These are phyloP conservation scores for Trebouxia sp. DNA, from an alignment of 139 green algal species.

Conservation along the genomic window DNA sequence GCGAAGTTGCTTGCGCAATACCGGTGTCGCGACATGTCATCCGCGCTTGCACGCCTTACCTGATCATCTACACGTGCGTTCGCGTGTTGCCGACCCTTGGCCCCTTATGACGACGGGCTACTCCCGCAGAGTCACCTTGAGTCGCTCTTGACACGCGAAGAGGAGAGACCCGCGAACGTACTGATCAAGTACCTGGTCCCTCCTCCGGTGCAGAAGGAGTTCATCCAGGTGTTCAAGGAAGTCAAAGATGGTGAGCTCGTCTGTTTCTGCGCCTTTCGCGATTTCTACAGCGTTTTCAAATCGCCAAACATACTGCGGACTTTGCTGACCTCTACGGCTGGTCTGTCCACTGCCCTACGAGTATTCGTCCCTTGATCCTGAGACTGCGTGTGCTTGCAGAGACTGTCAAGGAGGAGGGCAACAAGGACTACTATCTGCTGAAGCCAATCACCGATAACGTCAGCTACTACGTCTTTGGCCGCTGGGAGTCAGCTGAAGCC, in stretches of 20 bases:
- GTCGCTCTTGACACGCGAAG: not conserved
- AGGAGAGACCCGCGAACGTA: not conserved
- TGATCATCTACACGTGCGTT: no score
- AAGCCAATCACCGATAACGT: slow-evolving; percentile 18
- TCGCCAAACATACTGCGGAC: no score
- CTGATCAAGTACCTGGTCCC: slow-evolving; percentile 17
- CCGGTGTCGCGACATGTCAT: no score
- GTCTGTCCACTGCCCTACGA: no score
- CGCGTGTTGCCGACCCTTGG: no score
- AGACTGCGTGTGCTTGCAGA: not conserved
- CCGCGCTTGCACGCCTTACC: no score
- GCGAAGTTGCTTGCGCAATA: no score
- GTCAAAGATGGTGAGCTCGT: slow-evolving; percentile 11
- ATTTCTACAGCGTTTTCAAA: no score
- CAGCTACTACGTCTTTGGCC: not conserved
- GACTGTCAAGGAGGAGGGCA: not conserved
- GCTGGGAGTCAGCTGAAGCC: not conserved
- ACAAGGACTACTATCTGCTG: slow-evolving; percentile 8
- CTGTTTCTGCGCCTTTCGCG: no score
- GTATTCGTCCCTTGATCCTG: no score
- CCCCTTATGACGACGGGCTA: no score
- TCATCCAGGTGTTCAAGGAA: not conserved
- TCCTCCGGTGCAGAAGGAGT: not conserved
- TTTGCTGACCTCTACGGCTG: no score
- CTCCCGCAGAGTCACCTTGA: not conserved